Percentiles rank a stretch among this genome's conserved stretches.
Evolutionary conservation across 78 protist genomes (phyloP).

Genomic region (Mastigamoeba balamuthi): DNA sequence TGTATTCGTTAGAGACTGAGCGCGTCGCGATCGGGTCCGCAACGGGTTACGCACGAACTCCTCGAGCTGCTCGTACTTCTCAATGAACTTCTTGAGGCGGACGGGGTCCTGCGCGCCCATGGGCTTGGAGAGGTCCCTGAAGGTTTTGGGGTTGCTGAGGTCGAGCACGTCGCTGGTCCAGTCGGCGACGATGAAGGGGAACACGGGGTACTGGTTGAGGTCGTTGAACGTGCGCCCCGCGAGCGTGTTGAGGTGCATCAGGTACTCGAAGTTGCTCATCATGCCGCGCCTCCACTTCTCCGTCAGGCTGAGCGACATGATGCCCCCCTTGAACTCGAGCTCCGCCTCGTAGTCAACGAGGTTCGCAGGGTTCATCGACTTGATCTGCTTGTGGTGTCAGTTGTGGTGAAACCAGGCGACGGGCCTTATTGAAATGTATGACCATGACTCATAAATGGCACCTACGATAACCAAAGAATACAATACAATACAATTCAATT

Average conservation of each 20-base stretch:
- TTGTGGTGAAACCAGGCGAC: neutral
- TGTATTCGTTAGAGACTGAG: neutral
- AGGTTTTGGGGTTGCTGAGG: conserved; percentile 36
- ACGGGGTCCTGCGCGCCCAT: conserved; percentile 68
- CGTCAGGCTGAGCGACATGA: conserved; percentile 28
- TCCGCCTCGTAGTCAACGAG: conserved; percentile 54
- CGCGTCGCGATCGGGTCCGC: neutral
- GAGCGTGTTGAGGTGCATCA: conserved; percentile 79
- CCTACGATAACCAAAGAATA: no score
- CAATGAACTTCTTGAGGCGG: conserved; percentile 29
- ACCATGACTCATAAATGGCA: neutral
- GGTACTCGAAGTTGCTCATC: conserved; percentile 79
- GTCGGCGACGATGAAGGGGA: conserved; percentile 70
- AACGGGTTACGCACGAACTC: neutral
- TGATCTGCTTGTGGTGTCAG: neutral
- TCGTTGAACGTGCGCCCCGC: conserved; percentile 92
- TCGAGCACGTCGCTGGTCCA: conserved; percentile 41
- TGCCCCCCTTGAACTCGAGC: conserved; percentile 37
- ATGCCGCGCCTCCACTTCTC: conserved; percentile 67
- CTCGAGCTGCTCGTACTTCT: neutral
- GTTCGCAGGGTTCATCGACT: conserved; percentile 44
- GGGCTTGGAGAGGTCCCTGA: conserved; percentile 70
- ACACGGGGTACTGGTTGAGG: conserved; percentile 86
- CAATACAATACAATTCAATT: no score
- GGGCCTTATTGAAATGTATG: neutral